Base-by-base conservation (phyloP, 768 basidiomycete species). In the Kwoniella bestiolae region DNA sequence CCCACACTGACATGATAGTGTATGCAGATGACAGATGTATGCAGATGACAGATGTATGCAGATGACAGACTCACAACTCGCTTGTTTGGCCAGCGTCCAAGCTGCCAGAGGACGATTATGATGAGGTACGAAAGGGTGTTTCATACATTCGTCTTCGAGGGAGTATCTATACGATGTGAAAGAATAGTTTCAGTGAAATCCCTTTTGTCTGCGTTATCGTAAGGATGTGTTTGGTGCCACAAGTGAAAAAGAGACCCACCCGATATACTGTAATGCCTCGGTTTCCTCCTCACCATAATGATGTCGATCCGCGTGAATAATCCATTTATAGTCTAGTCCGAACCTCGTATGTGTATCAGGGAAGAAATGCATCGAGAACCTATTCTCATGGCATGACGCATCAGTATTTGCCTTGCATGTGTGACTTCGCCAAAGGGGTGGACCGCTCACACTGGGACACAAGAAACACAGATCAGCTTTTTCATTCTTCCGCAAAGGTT, bases 281-380 rank as follows among this genome's bases (percentile, higher is more conserved):
- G 52, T 35, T 32, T 35, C 52, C 31, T 55, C 52, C 23, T 55
- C 28, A 16, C 32, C 52, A 11, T 34, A n/a, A 26, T 34, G n/a
- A 34, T 55, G 29, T 35, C 52, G 14, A 55, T 55, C 52, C 7
- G 52, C 52, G 23, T 55, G 52, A 23, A 55, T 55, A 35, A 55
- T 55, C 52, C 52, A 55, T 35, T 55, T 55, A 35, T 55, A 55
- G 34, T 55, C 52, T 26, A 55, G 23, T 55, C 52, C 52, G 32
- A 55, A 55, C 21, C 52, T 32, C 29, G 52, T 55, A 55, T 55
- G 52, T 55, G 29, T 29, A 55, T 55, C 52, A 32, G 52, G 52
- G 34, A 55, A 55, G 52, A 55, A 55, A 25, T 55, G 29, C 52
- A 55, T 55, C 18, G 52, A 32, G 12, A 55, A 55, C 18, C 52